Conservation (phyloP, 2,329 filamentous ascomycete genomes). For the Cladosporium sp. region DNA sequence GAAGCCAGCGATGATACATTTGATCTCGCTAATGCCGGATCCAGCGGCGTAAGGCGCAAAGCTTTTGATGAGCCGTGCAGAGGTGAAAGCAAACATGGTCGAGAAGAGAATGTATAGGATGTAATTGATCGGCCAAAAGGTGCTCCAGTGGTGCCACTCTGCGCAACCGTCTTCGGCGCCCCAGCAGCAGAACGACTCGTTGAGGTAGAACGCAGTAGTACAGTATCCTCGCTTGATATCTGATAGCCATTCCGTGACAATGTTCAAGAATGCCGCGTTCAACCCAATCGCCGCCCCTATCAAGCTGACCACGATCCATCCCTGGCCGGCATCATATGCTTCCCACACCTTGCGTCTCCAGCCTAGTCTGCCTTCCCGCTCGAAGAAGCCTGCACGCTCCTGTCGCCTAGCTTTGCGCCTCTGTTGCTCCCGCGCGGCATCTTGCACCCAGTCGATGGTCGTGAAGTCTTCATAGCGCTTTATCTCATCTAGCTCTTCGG, state of each 20-base stretch:
- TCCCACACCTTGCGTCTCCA: slow-evolving; percentile 81
- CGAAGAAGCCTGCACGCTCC: slow-evolving; percentile 68
- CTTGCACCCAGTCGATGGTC: slow-evolving; percentile 98
- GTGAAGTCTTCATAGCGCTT: slow-evolving; percentile 98
- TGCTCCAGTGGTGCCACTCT: slow-evolving; percentile 87
- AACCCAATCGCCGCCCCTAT: slow-evolving; percentile 89
- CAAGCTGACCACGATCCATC: slow-evolving; percentile 94
- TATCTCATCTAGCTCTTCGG: slow-evolving; percentile 95
- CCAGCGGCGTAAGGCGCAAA: slow-evolving; percentile 96
- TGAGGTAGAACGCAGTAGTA: slow-evolving; percentile 91
- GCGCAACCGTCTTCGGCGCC: slow-evolving; percentile 84
- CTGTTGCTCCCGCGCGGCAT: slow-evolving; percentile 85
- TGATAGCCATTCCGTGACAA: slow-evolving; percentile 92
- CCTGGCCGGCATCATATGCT: slow-evolving; percentile 92
- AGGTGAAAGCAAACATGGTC: slow-evolving; percentile 69
- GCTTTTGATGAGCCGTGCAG: slow-evolving; percentile 78
- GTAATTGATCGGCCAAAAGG: slow-evolving; percentile 75
- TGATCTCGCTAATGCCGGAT: slow-evolving; percentile 97
- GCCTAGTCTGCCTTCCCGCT: slow-evolving; percentile 62
- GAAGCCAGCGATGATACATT: slow-evolving; percentile 97
- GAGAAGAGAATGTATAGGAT: slow-evolving; percentile 82
- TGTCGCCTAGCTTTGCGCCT: slow-evolving; percentile 72
- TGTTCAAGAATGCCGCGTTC: slow-evolving; percentile 90
- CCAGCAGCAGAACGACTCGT: slow-evolving; percentile 98
- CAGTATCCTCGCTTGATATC: slow-evolving; percentile 97